Evolutionary conservation across 2,329 filamentous ascomycete genomes (phyloP).

Genomic region (Aspergillus pseudonomiae): DNA sequence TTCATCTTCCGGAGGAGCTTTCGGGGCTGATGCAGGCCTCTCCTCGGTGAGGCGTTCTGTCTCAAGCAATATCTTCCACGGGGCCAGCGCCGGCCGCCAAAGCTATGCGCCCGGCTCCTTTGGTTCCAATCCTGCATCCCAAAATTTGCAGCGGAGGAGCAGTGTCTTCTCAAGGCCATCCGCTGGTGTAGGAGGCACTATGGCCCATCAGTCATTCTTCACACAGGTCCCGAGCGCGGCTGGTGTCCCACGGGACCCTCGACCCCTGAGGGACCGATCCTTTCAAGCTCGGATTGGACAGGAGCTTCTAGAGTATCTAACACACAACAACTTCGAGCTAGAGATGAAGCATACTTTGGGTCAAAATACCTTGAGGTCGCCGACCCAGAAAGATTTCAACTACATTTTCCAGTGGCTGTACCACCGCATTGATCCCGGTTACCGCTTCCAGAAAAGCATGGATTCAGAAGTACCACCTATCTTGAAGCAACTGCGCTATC

Average conservation of each 20-base stretch:
- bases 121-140: constrained; percentile 57
- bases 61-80: constrained; percentile 66
- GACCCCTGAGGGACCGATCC: constrained; percentile 77
- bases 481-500: constrained; percentile 90
- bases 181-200: constrained; percentile 57
- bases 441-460: constrained; percentile 91
- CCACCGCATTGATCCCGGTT: constrained; percentile 89
- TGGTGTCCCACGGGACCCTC: constrained; percentile 81
- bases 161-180: constrained; percentile 82
- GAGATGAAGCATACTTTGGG: constrained; percentile 96
- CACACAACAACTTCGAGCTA: constrained; percentile 93
- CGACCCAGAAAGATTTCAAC: constrained; percentile 98
- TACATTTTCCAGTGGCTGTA: constrained; percentile 98
- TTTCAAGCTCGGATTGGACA: constrained; percentile 83
- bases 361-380: constrained; percentile 86
- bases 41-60: constrained; percentile 82
- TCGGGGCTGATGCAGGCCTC: constrained; percentile 76
- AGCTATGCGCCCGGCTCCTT: constrained; percentile 66
- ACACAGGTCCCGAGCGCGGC: constrained; percentile 80
- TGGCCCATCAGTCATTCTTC: constrained; percentile 90
- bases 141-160: constrained; percentile 68
- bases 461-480: constrained; percentile 93
- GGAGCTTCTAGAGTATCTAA: constrained; percentile 88
- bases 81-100: constrained; percentile 66
- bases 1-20: constrained; percentile 72